Conservation (phyloP, 2,329 filamentous ascomycete species). For the Scedosporium dehoogii region DNA sequence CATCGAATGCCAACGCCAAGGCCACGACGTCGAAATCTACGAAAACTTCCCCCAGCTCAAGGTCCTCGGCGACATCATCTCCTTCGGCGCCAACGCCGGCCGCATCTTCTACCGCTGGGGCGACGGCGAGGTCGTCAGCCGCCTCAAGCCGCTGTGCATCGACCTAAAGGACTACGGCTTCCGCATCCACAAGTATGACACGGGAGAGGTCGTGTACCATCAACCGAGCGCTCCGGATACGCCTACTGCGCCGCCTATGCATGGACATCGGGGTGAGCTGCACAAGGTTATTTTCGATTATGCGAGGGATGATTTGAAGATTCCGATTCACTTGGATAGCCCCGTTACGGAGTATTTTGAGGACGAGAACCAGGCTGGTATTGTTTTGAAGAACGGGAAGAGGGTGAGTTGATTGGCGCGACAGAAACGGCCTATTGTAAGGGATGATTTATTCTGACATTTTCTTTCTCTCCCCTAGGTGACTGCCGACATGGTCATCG, state of each 20-base stretch:
- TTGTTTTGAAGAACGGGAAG: constrained; percentile 35
- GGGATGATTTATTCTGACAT: too few species aligned
- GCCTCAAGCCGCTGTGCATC: background rate
- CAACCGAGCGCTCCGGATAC: constrained; percentile 35
- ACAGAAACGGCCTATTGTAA: background rate
- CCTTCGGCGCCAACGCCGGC: constrained; percentile 49
- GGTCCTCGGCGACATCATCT: constrained; percentile 51
- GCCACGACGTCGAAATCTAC: constrained; percentile 48
- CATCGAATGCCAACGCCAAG: constrained; percentile 52
- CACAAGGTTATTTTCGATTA: constrained; percentile 50
- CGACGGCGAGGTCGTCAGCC: constrained; percentile 26
- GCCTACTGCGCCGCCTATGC: constrained; percentile 42
- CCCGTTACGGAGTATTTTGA: constrained; percentile 45
- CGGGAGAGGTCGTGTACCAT: constrained; percentile 48
- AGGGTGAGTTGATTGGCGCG: background rate
- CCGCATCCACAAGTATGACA: constrained; percentile 51
- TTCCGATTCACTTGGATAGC: constrained; percentile 45
- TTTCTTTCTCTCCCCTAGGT: constrained; percentile 15
- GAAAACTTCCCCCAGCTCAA: constrained; percentile 49
- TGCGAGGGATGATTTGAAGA: constrained; percentile 40
- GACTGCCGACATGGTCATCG: constrained; percentile 40
- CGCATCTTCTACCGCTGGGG: constrained; percentile 52
- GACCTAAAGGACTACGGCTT: constrained; percentile 22
- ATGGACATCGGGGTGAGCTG: constrained; percentile 50
- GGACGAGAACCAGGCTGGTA: constrained; percentile 36